These are phyloP conservation scores for Sclerospora graminicola DNA, from an alignment of 352 stramenopile species.

Conservation along the genomic window DNA sequence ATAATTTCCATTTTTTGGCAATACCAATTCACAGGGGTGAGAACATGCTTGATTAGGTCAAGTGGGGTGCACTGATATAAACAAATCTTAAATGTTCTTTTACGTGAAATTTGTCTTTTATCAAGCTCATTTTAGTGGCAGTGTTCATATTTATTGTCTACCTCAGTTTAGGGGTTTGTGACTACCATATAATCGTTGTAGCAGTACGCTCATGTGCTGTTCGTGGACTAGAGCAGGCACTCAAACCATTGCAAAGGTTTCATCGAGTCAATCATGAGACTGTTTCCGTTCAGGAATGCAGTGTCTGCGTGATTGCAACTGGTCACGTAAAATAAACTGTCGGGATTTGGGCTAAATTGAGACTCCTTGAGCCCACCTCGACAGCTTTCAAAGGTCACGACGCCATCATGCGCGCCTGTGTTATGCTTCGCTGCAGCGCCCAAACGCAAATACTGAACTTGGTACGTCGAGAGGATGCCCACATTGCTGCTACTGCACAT, in stretches of 20 bases:
- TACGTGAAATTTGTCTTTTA: too few relatives aligned
- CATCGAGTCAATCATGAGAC: constrained; percentile 23
- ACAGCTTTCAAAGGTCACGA: constrained; percentile 44
- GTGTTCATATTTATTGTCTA: too few relatives aligned
- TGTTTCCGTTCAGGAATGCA: constrained; percentile 42
- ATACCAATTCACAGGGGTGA: too few relatives aligned
- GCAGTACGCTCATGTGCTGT: too few relatives aligned
- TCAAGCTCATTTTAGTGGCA: too few relatives aligned
- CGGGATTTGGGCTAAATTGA: constrained; percentile 30
- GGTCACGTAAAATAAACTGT: constrained; percentile 39
- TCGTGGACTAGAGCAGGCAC: constrained; percentile 36
- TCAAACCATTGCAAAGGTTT: constrained; percentile 57
- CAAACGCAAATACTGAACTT: constrained; percentile 11
- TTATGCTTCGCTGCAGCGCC: constrained; percentile 16
- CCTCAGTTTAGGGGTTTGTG: too few relatives aligned
- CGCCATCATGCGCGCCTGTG: constrained; percentile 19
- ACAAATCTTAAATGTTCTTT: too few relatives aligned
- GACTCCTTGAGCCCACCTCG: constrained; percentile 17
- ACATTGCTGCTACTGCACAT: constrained; percentile 32
- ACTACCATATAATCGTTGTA: too few relatives aligned
- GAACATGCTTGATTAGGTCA: too few relatives aligned
- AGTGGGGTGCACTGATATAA: too few relatives aligned
- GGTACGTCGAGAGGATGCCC: constrained; percentile 27
- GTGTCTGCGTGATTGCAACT: constrained; percentile 53
- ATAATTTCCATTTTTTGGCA: too few relatives aligned